Evolutionary conservation across 2,329 filamentous ascomycete genomes (phyloP).

Genomic region (Colletotrichum horii): DNA sequence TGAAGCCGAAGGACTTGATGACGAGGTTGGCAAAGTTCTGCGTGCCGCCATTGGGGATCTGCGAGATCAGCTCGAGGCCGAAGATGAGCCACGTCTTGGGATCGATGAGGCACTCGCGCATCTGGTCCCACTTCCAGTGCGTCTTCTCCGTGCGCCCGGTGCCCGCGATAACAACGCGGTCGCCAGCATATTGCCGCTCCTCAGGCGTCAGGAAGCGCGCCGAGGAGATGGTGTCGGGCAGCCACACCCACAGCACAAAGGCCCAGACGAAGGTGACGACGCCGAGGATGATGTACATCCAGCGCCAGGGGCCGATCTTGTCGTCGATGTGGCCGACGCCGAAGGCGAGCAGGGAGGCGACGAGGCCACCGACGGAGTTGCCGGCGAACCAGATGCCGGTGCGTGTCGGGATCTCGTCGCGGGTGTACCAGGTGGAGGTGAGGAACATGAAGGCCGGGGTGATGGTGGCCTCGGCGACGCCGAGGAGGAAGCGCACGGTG

Average conservation of each 20-base stretch:
- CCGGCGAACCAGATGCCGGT: slow-evolving; percentile 63
- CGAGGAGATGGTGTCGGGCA: slow-evolving; percentile 58
- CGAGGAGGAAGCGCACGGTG: slow-evolving; percentile 57
- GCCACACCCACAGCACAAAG: slow-evolving; percentile 49
- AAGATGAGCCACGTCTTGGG: slow-evolving; percentile 67
- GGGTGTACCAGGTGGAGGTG: slow-evolving; percentile 61
- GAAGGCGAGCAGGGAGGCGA: slow-evolving; percentile 57
- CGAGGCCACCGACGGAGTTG: slow-evolving; percentile 52
- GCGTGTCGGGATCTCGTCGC: slow-evolving; percentile 58
- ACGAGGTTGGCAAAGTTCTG: slow-evolving; percentile 65
- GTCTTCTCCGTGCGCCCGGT: slow-evolving; percentile 56
- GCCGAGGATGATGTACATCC: slow-evolving; percentile 64
- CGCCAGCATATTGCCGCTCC: slow-evolving; percentile 53
- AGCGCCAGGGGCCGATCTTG: slow-evolving; percentile 55
- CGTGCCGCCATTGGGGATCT: slow-evolving; percentile 68
- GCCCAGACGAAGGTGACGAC: slow-evolving; percentile 55
- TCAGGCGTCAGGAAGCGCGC: slow-evolving; percentile 62
- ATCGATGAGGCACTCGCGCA: slow-evolving; percentile 58
- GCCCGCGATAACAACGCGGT: slow-evolving; percentile 53
- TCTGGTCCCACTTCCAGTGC: slow-evolving; percentile 55
- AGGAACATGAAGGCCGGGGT: slow-evolving; percentile 62
- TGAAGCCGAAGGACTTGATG: slow-evolving; percentile 61
- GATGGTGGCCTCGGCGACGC: slow-evolving; percentile 59
- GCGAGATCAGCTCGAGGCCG: slow-evolving; percentile 54
- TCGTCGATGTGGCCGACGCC: slow-evolving; percentile 58